Base-by-base conservation (phyloP, 2,329 filamentous ascomycete species). In the Penicillium occitanis region DNA sequence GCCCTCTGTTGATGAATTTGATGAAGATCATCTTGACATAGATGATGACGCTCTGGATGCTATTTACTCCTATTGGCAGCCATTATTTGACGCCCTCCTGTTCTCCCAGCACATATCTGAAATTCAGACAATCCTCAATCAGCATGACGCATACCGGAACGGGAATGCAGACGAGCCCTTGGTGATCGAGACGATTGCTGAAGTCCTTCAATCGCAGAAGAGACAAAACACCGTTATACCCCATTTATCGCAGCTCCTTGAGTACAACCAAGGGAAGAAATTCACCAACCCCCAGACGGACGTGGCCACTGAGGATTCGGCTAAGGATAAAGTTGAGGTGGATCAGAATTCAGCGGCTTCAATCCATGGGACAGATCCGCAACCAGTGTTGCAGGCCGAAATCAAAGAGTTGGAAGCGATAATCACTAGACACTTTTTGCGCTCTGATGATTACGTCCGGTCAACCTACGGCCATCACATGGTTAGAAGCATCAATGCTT, bases 1-100 rank as follows among this genome's bases (percentile, higher is more conserved):
- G 8, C 79, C 80, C 0, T 73, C 71, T 0, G 19, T 77, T 0
- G 67, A 71, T 0, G 69, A 71, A 0, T 71, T 83, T 7, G 58
- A 40, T 6, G 30, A 35, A 35, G 14, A 42, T n/a, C 14, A 30
- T 22, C 44, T 65, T 6, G 22, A 37, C 79, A 78, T 40, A 40
- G 37, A 50, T 72, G 71, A 42, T 14, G 51, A 2, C 61, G 63
- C 63, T 2, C 28, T 65, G 19, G 30, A 51, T 13, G 55, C 53
- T 28, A 60, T 65, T 40, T 1, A 28, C 30, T 33, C 63, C 28
- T 35, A 58, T 2, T 65, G 63, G 63, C 11, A 25, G 19, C 53
- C 35, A 14, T 14, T 60, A 25, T 37, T 60, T 40, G 53, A 65
- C 11, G 57, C 44, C 35, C 14, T 60, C 3, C 37, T 51, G 2